Evolutionary conservation across 2,329 filamentous ascomycete genomes (phyloP).

Genomic region (Sporothrix humicola): DNA sequence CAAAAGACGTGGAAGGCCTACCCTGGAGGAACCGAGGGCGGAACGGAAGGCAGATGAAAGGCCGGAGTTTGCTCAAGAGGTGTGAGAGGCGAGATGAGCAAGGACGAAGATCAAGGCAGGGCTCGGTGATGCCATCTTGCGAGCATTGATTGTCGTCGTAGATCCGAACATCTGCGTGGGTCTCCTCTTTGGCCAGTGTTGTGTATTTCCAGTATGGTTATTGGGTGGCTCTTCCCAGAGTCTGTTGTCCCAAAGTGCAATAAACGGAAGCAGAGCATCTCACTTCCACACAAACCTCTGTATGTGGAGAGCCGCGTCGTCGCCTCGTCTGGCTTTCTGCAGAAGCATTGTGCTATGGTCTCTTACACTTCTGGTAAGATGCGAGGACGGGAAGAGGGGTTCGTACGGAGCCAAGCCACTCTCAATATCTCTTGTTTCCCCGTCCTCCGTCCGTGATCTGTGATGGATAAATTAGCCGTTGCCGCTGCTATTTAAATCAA

Average conservation of each 20-base stretch:
- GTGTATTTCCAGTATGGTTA: neutral
- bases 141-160: slow-evolving; percentile 2
- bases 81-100: neutral
- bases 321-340: neutral
- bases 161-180: slow-evolving; percentile 22
- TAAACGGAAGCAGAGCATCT: neutral
- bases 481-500: slow-evolving; percentile 24
- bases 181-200: neutral
- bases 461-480: slow-evolving; percentile 18
- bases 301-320: slow-evolving; percentile 20
- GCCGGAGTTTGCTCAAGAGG: slow-evolving; percentile 11
- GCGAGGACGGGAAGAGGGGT: neutral
- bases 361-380: neutral
- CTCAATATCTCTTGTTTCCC: slow-evolving; percentile 7
- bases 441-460: slow-evolving; percentile 13
- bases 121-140: slow-evolving; percentile 15
- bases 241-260: slow-evolving; percentile 17
- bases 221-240: neutral
- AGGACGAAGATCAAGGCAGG: slow-evolving; percentile 1
- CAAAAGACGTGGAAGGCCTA: neutral
- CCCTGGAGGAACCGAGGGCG: neutral
- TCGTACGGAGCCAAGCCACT: slow-evolving; percentile 21
- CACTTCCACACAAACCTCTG: slow-evolving; percentile 14
- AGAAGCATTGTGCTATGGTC: neutral
- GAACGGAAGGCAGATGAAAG: slow-evolving; percentile 9